Base-by-base conservation (phyloP, 306 rosid species). In the Trifolium fragiferum region DNA sequence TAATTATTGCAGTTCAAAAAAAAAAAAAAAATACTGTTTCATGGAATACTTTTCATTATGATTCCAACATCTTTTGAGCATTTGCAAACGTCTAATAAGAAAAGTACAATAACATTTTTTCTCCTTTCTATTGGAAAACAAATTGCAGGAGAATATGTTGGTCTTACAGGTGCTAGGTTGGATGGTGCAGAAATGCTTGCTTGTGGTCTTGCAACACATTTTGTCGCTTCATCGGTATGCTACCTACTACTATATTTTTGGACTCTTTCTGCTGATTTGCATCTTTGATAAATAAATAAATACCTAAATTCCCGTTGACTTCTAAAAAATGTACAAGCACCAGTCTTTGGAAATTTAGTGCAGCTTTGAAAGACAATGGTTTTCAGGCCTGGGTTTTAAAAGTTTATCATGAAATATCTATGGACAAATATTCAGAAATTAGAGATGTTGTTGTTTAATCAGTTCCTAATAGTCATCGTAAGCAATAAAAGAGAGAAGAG, bases 111-210 rank as follows among this genome's bases (percentile, higher is more conserved):
- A 44, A 49, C 72, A 47, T 51, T 66, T 78, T 74, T 65, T 49
- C 70, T 78, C 71, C 50, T 75, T 73, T 65, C 46, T 74, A 10
- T 25, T 66, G 54, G 54, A 20, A 62, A 76, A 78, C 82, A 78
- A 62, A 75, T 71, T 80, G 90, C 96, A 94, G 98, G 98, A 61
- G 98, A 94, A 81, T 91, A 91, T 83, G 91, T 82, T 79, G 97
- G 97, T 81, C 95, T 94, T 70, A 88, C 93, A 1, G 95, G 97
- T 72, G 78, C 96, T 50, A 87, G 97, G 83, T 83, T 94, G 91
- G 91, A 91, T 88, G 97, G 92, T 80, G 95, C 97, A 67, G 97
- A 94, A 89, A 88, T 94, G 98, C 89, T 94, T 85, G 87, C 85
- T 4, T 91, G 96, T 76, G 95, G 95, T 75, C 98, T 94, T 87